A percentile compares a stretch with the other conserved stretches of the same genome.
Conservation (phyloP, 257 asterid species). For the Solanum sitiens region DNA sequence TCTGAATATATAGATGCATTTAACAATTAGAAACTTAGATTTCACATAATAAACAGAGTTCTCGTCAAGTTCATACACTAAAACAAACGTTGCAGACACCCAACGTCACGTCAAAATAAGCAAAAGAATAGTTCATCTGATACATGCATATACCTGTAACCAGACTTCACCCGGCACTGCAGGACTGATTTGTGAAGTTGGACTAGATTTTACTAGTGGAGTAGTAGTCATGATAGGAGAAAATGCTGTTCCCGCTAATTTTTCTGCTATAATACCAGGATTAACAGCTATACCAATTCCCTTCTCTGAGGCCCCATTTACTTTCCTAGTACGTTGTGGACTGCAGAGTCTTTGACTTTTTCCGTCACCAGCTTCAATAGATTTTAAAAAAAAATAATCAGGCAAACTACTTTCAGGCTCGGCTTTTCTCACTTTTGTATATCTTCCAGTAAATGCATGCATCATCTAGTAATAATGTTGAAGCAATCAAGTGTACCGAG, state of each 20-base stretch:
- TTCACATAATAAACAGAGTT: neutral
- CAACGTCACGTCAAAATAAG: neutral
- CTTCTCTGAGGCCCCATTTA: conserved; percentile 32
- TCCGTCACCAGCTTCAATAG: neutral
- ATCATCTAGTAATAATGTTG: neutral
- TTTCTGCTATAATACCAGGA: conserved; percentile 20
- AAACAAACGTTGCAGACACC: neutral
- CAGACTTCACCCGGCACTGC: conserved; percentile 32
- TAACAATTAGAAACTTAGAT: neutral
- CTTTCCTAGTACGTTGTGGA: conserved; percentile 18
- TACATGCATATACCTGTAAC: conserved; percentile 43
- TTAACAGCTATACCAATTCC: conserved; percentile 8
- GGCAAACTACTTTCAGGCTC: neutral
- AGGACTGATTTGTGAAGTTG: conserved; percentile 20
- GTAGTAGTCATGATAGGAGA: conserved; percentile 24
- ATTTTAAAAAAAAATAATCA: neutral
- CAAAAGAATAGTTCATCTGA: neutral
- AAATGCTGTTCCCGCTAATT: conserved; percentile 8
- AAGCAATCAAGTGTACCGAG: neutral
- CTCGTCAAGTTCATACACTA: neutral
- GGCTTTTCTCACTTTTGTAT: neutral
- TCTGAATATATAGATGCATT: conserved; percentile 24
- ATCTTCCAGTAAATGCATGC: neutral
- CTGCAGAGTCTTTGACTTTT: conserved; percentile 13
- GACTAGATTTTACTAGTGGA: conserved; percentile 24